Evolutionary conservation across 352 stramenopile species (phyloP), one percentile per base, ranked within the genome.

Genomic region (Blastocystis sp.): DNA sequence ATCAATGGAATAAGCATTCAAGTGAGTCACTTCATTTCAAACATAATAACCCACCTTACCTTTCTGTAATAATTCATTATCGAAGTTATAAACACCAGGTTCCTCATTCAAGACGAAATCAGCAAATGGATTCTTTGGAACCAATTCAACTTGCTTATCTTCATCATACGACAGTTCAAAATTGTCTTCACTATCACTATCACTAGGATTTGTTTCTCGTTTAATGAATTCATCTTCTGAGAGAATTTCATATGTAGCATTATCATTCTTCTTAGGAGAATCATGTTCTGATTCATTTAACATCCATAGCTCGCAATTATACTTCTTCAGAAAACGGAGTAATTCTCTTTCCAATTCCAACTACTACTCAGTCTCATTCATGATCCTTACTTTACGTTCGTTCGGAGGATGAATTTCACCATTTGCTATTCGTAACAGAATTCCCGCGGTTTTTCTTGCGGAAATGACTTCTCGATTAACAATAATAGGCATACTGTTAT

Each of bases 1-100:
- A 43, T 83, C 71, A 24, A 83, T 65, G 11, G 71, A 83, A 83
- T 83, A 83, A 5, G 71, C 49, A 37, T 29, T 52, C 24, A 83
- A 16, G 21, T 83, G 39, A 6, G 19, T 66, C 35, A 83, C 71
- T 83, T 46, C 35, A 42, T n/a, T 21, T 80, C 1, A 57, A 83
- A 1, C 9, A 7, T 37, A 35, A 6, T 37, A 27, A 21, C 5
- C 16, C 21, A 32, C 27, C 19, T 12, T 83, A 65, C 71, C 14
- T 43, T 83, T 83, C 6, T 35, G 35, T 37, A 83, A 19, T 1
- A 83, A 3, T 49, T 52, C 37, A 24, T 52, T 27, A 29, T 51
- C 35, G 29, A 83, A 83, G 21, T 67, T 67, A 29, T 46, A 43
- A 29, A 49, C 49, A 9, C 51, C 71, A 37, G 49, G n/a, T 3